Evolutionary conservation across 1,139 yeast species (phyloP).

Genomic region (Scheffersomyces titani): DNA sequence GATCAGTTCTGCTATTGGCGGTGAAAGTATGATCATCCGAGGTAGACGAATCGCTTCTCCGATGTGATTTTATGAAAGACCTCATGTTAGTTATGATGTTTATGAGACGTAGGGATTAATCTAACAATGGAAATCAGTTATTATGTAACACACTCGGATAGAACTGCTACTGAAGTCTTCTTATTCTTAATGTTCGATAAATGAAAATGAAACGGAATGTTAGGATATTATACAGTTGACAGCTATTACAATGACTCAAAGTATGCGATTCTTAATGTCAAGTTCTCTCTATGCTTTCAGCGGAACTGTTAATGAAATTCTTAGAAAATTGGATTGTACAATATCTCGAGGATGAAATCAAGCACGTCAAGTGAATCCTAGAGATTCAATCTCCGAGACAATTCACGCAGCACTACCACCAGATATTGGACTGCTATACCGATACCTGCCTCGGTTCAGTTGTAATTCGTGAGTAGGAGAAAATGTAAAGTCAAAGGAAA

Average conservation of each 20-base stretch:
- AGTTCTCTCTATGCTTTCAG: neutral
- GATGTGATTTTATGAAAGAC: conserved; percentile 49
- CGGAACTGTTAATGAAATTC: neutral
- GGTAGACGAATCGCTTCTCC: conserved; percentile 21
- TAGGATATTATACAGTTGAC: neutral
- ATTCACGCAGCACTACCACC: neutral
- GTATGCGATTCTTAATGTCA: neutral
- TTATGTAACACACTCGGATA: neutral
- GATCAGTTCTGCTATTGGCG: conserved; percentile 5
- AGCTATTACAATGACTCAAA: neutral
- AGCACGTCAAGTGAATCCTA: neutral
- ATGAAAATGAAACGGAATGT: neutral
- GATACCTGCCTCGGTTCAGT: neutral
- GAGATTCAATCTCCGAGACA: neutral
- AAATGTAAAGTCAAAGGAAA: neutral
- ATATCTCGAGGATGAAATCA: neutral
- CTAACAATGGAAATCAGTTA: too few species aligned
- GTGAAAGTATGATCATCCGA: conserved; percentile 7
- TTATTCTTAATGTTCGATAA: neutral
- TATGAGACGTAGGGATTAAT: neutral
- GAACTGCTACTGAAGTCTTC: neutral
- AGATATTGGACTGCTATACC: neutral
- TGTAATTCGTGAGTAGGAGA: neutral
- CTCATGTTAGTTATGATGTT: conserved; percentile 28
- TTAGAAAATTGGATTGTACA: neutral